Evolutionary conservation across 495 filamentous ascomycete genomes (phyloP).

Genomic region (Neurospora sp.): DNA sequence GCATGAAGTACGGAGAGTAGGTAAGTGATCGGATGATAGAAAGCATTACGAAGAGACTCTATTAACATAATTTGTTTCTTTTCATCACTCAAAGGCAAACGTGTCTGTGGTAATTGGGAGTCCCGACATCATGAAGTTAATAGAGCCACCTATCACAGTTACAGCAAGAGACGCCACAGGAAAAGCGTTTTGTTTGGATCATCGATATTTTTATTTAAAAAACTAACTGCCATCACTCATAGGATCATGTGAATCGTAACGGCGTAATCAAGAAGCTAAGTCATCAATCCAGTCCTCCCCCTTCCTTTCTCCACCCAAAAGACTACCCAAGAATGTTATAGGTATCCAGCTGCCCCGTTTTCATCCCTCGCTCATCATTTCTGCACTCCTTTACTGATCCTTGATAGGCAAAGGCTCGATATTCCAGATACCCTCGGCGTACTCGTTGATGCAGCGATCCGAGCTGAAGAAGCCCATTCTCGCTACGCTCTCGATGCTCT

Average conservation of each 20-base stretch:
- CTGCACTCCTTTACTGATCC: neutral
- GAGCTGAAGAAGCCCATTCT: slow-evolving; percentile 96
- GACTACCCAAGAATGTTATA: neutral
- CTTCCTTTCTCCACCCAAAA: neutral
- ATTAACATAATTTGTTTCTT: too few relatives aligned
- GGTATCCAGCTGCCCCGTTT: neutral
- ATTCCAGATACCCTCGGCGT: slow-evolving; percentile 96
- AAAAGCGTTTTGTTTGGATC: too few relatives aligned
- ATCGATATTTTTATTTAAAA: neutral
- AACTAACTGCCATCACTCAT: neutral
- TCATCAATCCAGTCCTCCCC: neutral
- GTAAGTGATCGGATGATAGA: too few relatives aligned
- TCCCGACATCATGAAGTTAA: too few relatives aligned
- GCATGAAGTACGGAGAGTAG: too few relatives aligned
- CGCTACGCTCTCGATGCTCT: slow-evolving; percentile 74
- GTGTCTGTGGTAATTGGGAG: too few relatives aligned
- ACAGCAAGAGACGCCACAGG: too few relatives aligned
- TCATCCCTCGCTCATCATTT: neutral
- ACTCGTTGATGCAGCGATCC: slow-evolving; percentile 96
- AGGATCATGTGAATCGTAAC: neutral
- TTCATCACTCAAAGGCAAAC: too few relatives aligned
- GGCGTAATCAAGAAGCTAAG: neutral
- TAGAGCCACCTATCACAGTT: too few relatives aligned
- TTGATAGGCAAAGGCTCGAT: slow-evolving; percentile 59
- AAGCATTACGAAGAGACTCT: too few relatives aligned